Evolutionary conservation across 805 yeast species (phyloP).

Genomic region (Cyberlindnera xishuangbannaensis): DNA sequence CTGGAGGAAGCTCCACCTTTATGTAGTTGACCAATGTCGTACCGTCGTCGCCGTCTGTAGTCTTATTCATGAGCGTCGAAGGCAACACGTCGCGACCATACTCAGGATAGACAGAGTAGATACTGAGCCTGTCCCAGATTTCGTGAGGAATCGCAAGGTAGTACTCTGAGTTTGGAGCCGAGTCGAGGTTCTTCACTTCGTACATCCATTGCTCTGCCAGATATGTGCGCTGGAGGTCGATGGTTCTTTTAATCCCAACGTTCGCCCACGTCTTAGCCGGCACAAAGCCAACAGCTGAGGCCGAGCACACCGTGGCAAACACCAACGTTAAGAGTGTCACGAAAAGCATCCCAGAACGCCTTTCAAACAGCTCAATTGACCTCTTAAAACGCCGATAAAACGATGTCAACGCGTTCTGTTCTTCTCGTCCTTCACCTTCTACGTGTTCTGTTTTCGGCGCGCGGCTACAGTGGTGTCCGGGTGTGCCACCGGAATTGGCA

Average conservation of each 20-base stretch:
- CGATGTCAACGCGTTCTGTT: too few relatives aligned
- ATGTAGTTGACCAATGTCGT: conserved; percentile 32
- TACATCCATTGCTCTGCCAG: conserved; percentile 55
- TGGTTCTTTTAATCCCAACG: conserved; percentile 42
- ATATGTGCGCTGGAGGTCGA: conserved; percentile 66
- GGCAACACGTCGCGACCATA: conserved; percentile 17
- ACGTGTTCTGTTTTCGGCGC: too few relatives aligned
- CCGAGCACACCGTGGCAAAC: conserved; percentile 6
- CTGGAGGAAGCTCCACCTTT: conserved; percentile 48
- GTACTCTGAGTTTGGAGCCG: conserved; percentile 49
- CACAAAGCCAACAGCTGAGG: conserved; percentile 5
- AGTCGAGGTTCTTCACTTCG: conserved; percentile 51
- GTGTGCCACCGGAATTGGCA: too few relatives aligned
- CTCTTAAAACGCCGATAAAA: too few relatives aligned
- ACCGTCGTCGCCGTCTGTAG: conserved; percentile 22
- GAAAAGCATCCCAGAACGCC: too few relatives aligned
- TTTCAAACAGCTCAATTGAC: too few relatives aligned
- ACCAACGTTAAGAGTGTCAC: conserved; percentile 4
- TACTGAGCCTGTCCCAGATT: conserved; percentile 35
- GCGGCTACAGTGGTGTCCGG: too few relatives aligned
- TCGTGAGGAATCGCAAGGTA: conserved; percentile 51
- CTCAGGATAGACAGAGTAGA: conserved; percentile 36
- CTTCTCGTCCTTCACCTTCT: too few relatives aligned
- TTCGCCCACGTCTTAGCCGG: conserved; percentile 43
- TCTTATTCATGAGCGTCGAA: conserved; percentile 26